Percentiles rank a stretch among this genome's conserved stretches.
Evolutionary conservation across 257 asterid species (phyloP).

Genomic region (Thymus quinquecostatus): DNA sequence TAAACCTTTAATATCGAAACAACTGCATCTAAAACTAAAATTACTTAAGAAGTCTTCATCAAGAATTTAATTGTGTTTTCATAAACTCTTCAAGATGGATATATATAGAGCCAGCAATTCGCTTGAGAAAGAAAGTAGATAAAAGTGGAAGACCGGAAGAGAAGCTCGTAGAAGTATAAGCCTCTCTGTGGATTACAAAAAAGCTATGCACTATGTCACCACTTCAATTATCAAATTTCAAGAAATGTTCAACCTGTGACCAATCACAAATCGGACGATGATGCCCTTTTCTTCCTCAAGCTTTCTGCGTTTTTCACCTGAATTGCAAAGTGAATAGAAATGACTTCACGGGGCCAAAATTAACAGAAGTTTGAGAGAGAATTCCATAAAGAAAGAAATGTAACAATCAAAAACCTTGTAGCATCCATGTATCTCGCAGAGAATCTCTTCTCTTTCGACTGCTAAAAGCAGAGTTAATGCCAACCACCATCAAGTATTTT

Average conservation of each 20-base stretch:
- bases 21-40: neutral
- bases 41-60: slow-evolving; percentile 5
- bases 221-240: neutral
- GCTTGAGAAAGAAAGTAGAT: neutral
- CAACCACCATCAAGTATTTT: slow-evolving; percentile 83
- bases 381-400: slow-evolving; percentile 15
- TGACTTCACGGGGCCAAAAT: slow-evolving; percentile 15
- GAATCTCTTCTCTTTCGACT: slow-evolving; percentile 95
- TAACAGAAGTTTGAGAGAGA: slow-evolving; percentile 12
- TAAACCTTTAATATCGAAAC: neutral
- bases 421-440: slow-evolving; percentile 92
- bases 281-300: slow-evolving; percentile 61
- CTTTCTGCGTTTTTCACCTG: slow-evolving; percentile 50
- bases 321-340: slow-evolving; percentile 25
- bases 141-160: neutral
- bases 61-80: slow-evolving; percentile 11
- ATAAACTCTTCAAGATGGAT: slow-evolving; percentile 5
- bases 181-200: neutral
- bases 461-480: slow-evolving; percentile 86
- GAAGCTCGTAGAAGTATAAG: neutral
- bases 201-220: neutral
- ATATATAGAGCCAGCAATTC: neutral
- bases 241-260: slow-evolving; percentile 37
- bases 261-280: slow-evolving; percentile 46
- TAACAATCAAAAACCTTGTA: slow-evolving; percentile 57